Evolutionary conservation across 805 yeast species (phyloP).

Genomic region (Sugiyamaella marilandica): DNA sequence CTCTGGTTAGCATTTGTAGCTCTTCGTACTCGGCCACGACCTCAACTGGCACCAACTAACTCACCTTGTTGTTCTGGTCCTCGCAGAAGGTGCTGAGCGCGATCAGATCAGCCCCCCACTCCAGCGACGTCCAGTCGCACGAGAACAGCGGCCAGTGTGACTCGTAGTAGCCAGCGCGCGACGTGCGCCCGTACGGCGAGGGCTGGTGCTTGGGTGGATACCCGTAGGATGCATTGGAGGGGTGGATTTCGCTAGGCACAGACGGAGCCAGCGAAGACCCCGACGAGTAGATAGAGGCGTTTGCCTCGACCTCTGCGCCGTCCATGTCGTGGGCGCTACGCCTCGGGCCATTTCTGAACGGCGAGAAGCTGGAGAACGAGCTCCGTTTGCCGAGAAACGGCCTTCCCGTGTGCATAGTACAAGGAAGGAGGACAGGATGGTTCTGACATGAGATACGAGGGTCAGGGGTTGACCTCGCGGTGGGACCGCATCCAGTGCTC

Average conservation of each 20-base stretch:
- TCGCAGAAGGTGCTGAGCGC: constrained; percentile 80
- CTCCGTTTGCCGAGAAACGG: constrained; percentile 26
- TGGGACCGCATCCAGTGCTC: too few species aligned
- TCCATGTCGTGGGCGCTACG: background rate
- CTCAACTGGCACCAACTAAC: too few species aligned
- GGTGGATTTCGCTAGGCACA: background rate
- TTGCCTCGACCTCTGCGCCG: background rate
- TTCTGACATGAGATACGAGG: background rate
- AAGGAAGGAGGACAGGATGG: background rate
- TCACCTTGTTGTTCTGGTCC: constrained; percentile 61
- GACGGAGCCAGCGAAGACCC: background rate
- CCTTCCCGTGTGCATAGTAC: constrained; percentile 16
- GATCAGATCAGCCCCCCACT: constrained; percentile 41
- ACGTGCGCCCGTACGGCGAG: constrained; percentile 19
- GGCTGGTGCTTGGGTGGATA: constrained; percentile 7
- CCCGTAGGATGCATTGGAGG: background rate
- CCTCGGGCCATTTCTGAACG: constrained; percentile 7
- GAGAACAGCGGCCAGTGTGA: constrained; percentile 47
- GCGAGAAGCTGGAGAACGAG: constrained; percentile 27
- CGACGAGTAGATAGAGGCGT: background rate
- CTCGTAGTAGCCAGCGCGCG: constrained; percentile 42
- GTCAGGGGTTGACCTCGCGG: background rate
- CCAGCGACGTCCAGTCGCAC: constrained; percentile 47
- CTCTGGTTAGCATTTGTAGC: background rate
- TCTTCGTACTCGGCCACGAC: too few species aligned